phyloP scores from a whole-genome alignment of 441 rosid species.

The Adansonia madagascariensis region DNA sequence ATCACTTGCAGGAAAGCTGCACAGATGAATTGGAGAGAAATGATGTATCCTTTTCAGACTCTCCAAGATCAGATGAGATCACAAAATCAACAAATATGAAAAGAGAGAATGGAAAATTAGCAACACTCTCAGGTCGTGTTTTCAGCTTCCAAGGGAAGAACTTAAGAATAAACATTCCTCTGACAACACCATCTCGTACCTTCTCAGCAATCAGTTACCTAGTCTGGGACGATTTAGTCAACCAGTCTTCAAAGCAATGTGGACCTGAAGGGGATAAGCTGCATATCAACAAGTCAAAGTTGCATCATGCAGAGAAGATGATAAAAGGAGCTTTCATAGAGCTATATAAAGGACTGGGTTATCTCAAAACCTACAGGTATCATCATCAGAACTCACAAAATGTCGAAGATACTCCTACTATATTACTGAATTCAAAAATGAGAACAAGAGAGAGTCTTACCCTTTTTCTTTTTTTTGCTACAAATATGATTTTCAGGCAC shows the following conservation, averaged over 20 bases:
- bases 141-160: slow-evolving; percentile 79
- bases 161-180: slow-evolving; percentile 78
- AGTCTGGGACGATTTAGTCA: slow-evolving; percentile 71
- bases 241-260: slow-evolving; percentile 65
- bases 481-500: slow-evolving; percentile 56
- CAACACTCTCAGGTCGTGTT: slow-evolving; percentile 52
- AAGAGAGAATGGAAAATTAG: slow-evolving; percentile 52
- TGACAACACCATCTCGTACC: slow-evolving; percentile 78
- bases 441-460: neutral
- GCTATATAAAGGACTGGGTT: slow-evolving; percentile 85
- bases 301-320: slow-evolving; percentile 94
- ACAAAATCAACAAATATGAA: slow-evolving; percentile 49
- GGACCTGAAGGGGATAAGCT: slow-evolving; percentile 57
- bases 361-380: slow-evolving; percentile 88
- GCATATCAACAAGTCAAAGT: slow-evolving; percentile 69
- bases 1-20: slow-evolving; percentile 48
- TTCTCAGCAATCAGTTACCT: slow-evolving; percentile 80
- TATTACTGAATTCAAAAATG: neutral
- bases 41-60: slow-evolving; percentile 42
- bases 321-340: slow-evolving; percentile 80
- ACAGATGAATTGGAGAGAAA: slow-evolving; percentile 47
- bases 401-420: neutral
- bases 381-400: neutral
- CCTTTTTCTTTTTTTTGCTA: neutral
- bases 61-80: slow-evolving; percentile 51